Base-by-base conservation (phyloP, 176 grass and related monocot species). In the Carex parvula region DNA sequence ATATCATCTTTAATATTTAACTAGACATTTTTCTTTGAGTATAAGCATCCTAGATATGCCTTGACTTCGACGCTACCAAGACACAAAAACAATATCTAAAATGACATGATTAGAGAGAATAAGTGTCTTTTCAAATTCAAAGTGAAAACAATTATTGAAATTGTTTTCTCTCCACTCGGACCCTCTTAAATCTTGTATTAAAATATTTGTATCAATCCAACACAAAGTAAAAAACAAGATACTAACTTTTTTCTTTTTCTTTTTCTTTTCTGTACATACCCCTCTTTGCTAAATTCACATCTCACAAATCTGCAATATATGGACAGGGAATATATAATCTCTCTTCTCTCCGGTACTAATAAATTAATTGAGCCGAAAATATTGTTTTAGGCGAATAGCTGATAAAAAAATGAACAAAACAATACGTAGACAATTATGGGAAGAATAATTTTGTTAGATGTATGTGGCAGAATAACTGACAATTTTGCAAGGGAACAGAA, bases 71-170 rank as follows among this genome's bases (percentile, higher is more conserved):
- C 29, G 67, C 78, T 65, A 82, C 64, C 74, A 67, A 54, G n/a
- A n/a, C n/a, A 83, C 68, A 87, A 83, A 83, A 83, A 39, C 79
- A 83, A 87, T 58, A 83, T 87, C 79, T 83, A 81, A 70, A 66
- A 83, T 77, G 79, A 87, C 55, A 76, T 87, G 67, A 87, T 87
- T 83, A 87, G 67, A 74, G 79, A 39, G 37, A 87, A 76, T 66
- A 83, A 87, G 52, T 82, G n/a, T 79, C 60, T 82, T 54, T 32
- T 35, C 79, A 63, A 83, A 39, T 60, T 37, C 60, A 58, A 54
- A 22, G 44, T 65, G 16, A 44, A n/a, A n/a, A 82, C 50, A 60
- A 60, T 76, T 61, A 46, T 33, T 29, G 14, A 37, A 21, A 72
- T 24, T 20, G 15, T 14, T 11, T n/a, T 82, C n/a, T 66, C 12